Conservation (phyloP, 495 filamentous ascomycete species). For the Hypoxylon cercidicola region DNA sequence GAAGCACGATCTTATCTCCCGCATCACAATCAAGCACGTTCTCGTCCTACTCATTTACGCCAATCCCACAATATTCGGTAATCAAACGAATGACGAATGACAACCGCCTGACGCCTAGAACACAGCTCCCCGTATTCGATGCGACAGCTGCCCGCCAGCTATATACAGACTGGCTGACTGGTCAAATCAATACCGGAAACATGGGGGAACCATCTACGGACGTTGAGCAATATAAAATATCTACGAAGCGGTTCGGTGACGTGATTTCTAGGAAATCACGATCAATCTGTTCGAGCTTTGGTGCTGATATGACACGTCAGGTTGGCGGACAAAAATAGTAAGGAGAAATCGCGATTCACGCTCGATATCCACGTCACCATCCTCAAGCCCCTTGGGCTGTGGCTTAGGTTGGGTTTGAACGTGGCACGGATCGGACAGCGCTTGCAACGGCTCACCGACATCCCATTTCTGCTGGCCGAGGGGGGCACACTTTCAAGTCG, state of each 20-base stretch:
- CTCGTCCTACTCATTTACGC: slow-evolving; percentile 32
- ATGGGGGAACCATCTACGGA: slow-evolving; percentile 4
- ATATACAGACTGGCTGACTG: not conserved
- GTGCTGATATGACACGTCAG: slow-evolving; percentile 27
- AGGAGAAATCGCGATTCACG: slow-evolving; percentile 27
- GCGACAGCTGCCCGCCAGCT: slow-evolving; percentile 5
- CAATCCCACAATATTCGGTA: slow-evolving; percentile 15
- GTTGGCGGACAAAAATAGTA: slow-evolving; percentile 25
- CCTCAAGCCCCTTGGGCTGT: slow-evolving; percentile 21
- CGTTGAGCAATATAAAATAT: slow-evolving; percentile 4
- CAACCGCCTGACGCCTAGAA: slow-evolving; percentile 14
- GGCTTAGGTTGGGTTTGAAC: slow-evolving; percentile 27
- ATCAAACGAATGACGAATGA: slow-evolving; percentile 25
- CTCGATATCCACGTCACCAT: slow-evolving; percentile 33
- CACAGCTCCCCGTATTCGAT: slow-evolving; percentile 15
- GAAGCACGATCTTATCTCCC: slow-evolving; percentile 35
- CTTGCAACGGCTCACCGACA: slow-evolving; percentile 28
- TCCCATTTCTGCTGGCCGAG: slow-evolving; percentile 30
- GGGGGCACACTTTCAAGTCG: slow-evolving; percentile 13
- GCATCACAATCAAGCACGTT: slow-evolving; percentile 26
- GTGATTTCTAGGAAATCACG: slow-evolving; percentile 21
- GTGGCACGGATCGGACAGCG: slow-evolving; percentile 21
- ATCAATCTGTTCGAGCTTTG: not conserved
- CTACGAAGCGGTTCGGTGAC: slow-evolving; percentile 21
- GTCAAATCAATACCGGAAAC: slow-evolving; percentile 1